phyloP scores from a whole-genome alignment of 805 yeast species.

The Ogataea zsoltii region DNA sequence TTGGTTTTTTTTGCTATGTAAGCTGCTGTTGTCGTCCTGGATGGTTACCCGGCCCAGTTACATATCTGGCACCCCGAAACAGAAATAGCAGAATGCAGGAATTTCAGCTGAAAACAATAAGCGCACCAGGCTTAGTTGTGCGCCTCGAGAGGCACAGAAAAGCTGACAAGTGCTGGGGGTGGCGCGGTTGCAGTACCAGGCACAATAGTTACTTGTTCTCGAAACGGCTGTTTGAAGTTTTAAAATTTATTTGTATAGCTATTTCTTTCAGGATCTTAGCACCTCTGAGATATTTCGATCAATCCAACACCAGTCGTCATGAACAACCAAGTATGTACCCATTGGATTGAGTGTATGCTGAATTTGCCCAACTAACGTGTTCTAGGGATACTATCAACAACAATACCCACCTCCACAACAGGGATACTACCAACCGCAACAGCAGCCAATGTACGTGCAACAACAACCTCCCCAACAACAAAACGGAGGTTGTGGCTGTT shows the following conservation, averaged over 20 bases:
- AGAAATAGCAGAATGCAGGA: conserved; percentile 1
- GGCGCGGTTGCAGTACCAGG: not conserved
- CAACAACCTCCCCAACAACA: conserved; percentile 21
- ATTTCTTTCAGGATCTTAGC: not conserved
- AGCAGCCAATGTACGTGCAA: conserved; percentile 27
- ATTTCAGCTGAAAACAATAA: conserved; percentile 4
- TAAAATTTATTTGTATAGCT: not conserved
- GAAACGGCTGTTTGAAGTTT: conserved; percentile 3
- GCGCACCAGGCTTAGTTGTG: conserved; percentile 1
- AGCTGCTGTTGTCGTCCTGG: too few relatives aligned
- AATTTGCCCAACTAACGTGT: not conserved
- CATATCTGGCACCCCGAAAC: too few relatives aligned
- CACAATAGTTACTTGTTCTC: conserved; percentile 1
- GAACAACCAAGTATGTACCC: conserved; percentile 7
- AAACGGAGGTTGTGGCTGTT: conserved; percentile 21
- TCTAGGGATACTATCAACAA: conserved; percentile 26
- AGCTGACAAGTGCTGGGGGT: not conserved
- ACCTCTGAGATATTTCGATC: not conserved
- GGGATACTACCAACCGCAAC: conserved; percentile 25
- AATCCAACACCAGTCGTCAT: not conserved
- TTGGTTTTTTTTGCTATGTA: too few relatives aligned
- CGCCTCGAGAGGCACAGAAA: conserved; percentile 3
- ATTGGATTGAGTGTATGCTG: not conserved
- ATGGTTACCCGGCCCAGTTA: too few relatives aligned
- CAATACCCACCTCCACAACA: conserved; percentile 13